These are phyloP conservation scores for Capsicum chinense DNA, from an alignment of 257 asterid species.

Conservation along the genomic window DNA sequence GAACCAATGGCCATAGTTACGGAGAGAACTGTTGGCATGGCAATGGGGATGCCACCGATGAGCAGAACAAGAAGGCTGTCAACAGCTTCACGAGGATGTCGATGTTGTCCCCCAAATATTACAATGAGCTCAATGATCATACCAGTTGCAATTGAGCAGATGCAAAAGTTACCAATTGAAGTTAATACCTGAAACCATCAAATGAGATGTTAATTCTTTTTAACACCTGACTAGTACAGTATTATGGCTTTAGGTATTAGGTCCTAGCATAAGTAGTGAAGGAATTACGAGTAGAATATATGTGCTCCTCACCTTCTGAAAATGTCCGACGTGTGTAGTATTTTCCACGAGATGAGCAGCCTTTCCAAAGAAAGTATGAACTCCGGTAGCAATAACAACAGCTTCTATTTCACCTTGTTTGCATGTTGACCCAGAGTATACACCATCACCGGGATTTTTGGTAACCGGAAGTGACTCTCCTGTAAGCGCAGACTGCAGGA, in stretches of 20 bases:
- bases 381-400: conserved; percentile 50
- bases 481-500: conserved; percentile 49
- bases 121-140: conserved; percentile 44
- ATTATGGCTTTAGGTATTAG: too few relatives aligned
- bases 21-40: conserved; percentile 53
- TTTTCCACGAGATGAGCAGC: conserved; percentile 52
- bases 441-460: conserved; percentile 46
- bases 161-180: conserved; percentile 51
- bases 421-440: conserved; percentile 48
- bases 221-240: background rate
- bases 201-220: background rate
- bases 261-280: too few relatives aligned
- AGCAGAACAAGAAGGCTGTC: conserved; percentile 50
- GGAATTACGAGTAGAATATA: background rate
- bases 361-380: conserved; percentile 51
- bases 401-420: conserved; percentile 53
- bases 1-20: conserved; percentile 54
- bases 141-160: conserved; percentile 50
- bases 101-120: conserved; percentile 37
- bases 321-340: conserved; percentile 50
- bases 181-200: conserved; percentile 42
- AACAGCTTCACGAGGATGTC: conserved; percentile 36
- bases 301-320: conserved; percentile 39
- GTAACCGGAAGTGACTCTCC: conserved; percentile 54
- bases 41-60: conserved; percentile 51